Conservation (phyloP, 129 eudicot genomes). For the Flaveria trinervia region DNA sequence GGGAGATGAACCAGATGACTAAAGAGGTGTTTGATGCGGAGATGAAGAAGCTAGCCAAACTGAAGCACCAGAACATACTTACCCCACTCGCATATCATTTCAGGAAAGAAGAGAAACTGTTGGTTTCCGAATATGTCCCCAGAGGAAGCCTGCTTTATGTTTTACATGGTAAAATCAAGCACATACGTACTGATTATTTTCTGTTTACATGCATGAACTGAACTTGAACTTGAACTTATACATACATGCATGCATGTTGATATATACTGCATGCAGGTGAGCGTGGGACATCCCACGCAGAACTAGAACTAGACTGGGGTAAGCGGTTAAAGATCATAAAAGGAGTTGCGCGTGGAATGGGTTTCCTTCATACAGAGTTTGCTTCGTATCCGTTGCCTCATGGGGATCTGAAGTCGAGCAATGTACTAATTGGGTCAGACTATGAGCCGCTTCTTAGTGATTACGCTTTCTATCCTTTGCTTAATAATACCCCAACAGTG, state of each 20-base stretch:
- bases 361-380: conserved; percentile 64
- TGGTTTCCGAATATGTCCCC: conserved; percentile 71
- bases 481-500: conserved; percentile 50
- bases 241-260: too few relatives aligned
- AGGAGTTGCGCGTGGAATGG: conserved; percentile 79
- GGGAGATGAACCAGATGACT: conserved; percentile 62
- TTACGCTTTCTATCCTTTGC: conserved; percentile 60
- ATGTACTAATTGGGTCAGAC: conserved; percentile 55
- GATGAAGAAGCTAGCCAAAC: conserved; percentile 58
- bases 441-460: conserved; percentile 87
- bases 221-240: too few relatives aligned
- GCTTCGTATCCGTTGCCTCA: conserved; percentile 70
- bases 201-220: too few relatives aligned
- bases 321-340: conserved; percentile 70
- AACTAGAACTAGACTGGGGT: conserved; percentile 69
- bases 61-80: conserved; percentile 65
- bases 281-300: conserved; percentile 51
- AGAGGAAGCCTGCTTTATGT: conserved; percentile 76
- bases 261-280: conserved; percentile 59
- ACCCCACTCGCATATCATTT: conserved; percentile 83
- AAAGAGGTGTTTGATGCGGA: conserved; percentile 65
- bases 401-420: conserved; percentile 92
- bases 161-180: conserved; percentile 59
- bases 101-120: conserved; percentile 80
- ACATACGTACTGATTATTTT: background rate